Evolutionary conservation across 2,329 filamentous ascomycete species (phyloP), one percentile per base, ranked within the genome.

Genomic region (Triangularia setosa): DNA sequence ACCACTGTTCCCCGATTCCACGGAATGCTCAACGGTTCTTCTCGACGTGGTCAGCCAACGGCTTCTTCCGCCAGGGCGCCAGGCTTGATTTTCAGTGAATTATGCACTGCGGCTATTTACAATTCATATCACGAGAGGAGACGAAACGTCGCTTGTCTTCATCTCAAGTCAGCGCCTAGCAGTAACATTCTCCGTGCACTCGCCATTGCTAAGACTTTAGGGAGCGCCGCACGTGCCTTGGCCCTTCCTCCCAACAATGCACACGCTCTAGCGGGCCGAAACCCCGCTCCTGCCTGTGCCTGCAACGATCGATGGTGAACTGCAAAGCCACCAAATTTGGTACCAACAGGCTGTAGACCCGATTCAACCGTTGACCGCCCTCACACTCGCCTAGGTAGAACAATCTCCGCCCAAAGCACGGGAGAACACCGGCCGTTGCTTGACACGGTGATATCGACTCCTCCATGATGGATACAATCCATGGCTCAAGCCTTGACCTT

Each of bases 401-500:
- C 40, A 18, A 48, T 48, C 40, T 48, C 40, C 40, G 40, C 40
- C 40, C 40, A 48, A 21, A 48, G 40, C 18, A 16, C 40, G 40
- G 40, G 40, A 48, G 40, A 48, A 48, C 40, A 14, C n/a, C 40
- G 40, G 40, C 40, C 40, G 40, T 48, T 48, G 40, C n/a, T 48
- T 48, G 11, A 21, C 40, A 48, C 8, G 40, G 40, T 9, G 40
- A 48, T 48, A n/a, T 48, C 40, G 40, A 48, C 40, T 48, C n/a
- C 40, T 48, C 40, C 40, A 48, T 21, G 40, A 48, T 48, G 40
- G 40, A 48, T 11, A 48, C 40, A 48, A 21, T 21, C 40, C 40
- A 48, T 21, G 40, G 40, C 40, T 48, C 40, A 48, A 48, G 40
- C 40, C 40, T 48, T 48, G 40, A 48, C 40, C 62, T 67, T 25